These are phyloP conservation scores for Aspergillus campestris DNA, from an alignment of 495 filamentous ascomycete species.

Conservation along the genomic window DNA sequence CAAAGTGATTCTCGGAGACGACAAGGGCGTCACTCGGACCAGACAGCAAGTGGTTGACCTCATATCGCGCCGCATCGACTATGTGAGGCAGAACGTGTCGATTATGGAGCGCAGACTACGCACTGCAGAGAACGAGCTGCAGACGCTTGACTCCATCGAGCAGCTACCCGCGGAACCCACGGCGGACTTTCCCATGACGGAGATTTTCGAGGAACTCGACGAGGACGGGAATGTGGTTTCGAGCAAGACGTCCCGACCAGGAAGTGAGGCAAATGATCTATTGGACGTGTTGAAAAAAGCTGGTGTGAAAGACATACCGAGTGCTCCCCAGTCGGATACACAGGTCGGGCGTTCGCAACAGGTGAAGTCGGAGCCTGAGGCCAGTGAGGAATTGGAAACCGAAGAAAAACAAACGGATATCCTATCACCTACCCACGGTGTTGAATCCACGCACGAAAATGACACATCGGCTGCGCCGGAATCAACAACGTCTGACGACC, in stretches of 20 bases:
- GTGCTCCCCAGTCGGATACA: slow-evolving; percentile 9
- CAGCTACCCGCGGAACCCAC: slow-evolving; percentile 14
- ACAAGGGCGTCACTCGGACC: slow-evolving; percentile 23
- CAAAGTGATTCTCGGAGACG: slow-evolving; percentile 25
- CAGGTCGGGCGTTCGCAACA: neutral
- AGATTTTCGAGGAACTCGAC: slow-evolving; percentile 88
- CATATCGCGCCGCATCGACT: slow-evolving; percentile 72
- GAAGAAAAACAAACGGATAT: neutral
- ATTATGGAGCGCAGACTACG: slow-evolving; percentile 59
- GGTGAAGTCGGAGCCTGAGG: neutral
- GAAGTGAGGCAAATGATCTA: slow-evolving; percentile 51
- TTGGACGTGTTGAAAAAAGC: slow-evolving; percentile 62
- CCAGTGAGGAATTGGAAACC: neutral
- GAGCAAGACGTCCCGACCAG: slow-evolving; percentile 49
- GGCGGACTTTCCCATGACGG: slow-evolving; percentile 59
- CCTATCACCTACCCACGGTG: too few species aligned
- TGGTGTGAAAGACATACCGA: slow-evolving; percentile 48
- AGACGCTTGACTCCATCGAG: slow-evolving; percentile 32
- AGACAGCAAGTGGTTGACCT: slow-evolving; percentile 60
- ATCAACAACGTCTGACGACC: slow-evolving; percentile 15
- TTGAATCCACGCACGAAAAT: slow-evolving; percentile 1
- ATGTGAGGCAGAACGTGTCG: slow-evolving; percentile 71
- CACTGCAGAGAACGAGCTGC: slow-evolving; percentile 57
- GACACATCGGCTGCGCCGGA: slow-evolving; percentile 14
- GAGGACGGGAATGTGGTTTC: slow-evolving; percentile 81